These are phyloP conservation scores for Exserohilum turcica DNA, from an alignment of 2,329 filamentous ascomycete genomes.

Conservation along the genomic window DNA sequence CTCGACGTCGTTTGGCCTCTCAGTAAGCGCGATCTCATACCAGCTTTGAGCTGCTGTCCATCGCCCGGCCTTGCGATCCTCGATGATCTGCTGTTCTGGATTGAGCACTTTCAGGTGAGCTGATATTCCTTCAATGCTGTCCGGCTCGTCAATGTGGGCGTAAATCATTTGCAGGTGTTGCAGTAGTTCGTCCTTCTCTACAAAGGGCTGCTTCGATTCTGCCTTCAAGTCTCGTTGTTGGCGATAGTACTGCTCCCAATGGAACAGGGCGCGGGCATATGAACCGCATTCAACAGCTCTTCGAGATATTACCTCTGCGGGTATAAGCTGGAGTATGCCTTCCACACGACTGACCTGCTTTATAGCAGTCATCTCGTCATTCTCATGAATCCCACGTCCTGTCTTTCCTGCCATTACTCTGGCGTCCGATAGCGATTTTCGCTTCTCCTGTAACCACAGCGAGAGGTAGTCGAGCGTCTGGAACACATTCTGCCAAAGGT, in stretches of 20 bases:
- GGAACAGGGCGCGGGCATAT: conserved; percentile 88
- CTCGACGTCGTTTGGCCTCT: conserved; percentile 76
- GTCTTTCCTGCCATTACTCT: conserved; percentile 52
- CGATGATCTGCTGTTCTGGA: conserved; percentile 89
- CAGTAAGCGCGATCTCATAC: conserved; percentile 89
- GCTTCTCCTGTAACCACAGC: conserved; percentile 85
- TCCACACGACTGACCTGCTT: conserved; percentile 69
- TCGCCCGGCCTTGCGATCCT: conserved; percentile 88
- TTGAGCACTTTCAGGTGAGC: conserved; percentile 84
- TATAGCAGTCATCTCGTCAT: conserved; percentile 60
- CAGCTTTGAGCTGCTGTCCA: conserved; percentile 97
- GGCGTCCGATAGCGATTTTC: conserved; percentile 51
- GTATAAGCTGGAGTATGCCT: conserved; percentile 70
- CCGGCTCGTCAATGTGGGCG: conserved; percentile 95
- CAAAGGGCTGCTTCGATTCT: conserved; percentile 55
- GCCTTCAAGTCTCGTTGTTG: conserved; percentile 53
- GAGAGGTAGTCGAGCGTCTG: conserved; percentile 89
- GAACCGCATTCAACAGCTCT: conserved; percentile 93
- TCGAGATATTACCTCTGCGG: conserved; percentile 74
- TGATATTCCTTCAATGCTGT: conserved; percentile 93
- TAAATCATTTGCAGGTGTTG: conserved; percentile 90
- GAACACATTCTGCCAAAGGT: conserved; percentile 74
- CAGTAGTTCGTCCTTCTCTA: conserved; percentile 67
- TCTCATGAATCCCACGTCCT: conserved; percentile 51
- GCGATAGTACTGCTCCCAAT: conserved; percentile 89